Evolutionary conservation across 371 early-diverging fungal genomes (phyloP), one percentile per base, ranked within the genome.

Genomic region (Mucor racemosus): DNA sequence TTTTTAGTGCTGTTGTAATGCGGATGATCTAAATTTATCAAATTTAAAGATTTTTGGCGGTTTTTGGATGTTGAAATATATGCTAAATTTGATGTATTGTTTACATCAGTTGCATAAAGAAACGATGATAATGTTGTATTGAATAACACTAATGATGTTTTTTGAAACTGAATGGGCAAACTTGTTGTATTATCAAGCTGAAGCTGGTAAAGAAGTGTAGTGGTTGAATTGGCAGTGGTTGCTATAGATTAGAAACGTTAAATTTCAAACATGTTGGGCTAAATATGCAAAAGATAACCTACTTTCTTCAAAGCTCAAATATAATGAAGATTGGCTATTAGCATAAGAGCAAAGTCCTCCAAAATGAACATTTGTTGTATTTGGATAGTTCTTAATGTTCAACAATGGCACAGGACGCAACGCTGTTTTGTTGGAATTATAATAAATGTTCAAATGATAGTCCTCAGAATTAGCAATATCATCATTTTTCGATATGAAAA

Each of bases 311-410:
- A 60, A 60, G 44, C 7, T 44, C 17, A 60, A 11, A 60, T 60
- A 60, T 3, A 65, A 34, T 5, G 65, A 65, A 36, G 65, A 58
- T 1, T 31, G 38, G n/a, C 46, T 46, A 35, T n/a, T 13, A 19
- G 58, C 65, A 58, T 65, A 65, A 3, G 65, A 35, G 36, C 65
- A 65, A 4, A 56, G 36, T 7, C 65, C 65, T 38, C 36, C 46
- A 33, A 65, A 65, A 7, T 10, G 21, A 34, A 41, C 15, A 3
- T 34, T 26, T 5, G n/a, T 39, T 2, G 31, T 17, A 39, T 39
- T 48, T 26, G 40, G 60, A 33, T 39, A 42, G 14, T 17, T 58
- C n/a, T 19, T 21, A 17, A 65, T 58, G 1, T 48, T 36, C 4
- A 36, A 31, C 1, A 58, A 34, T 10, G 38, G 13, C 39, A 26